phyloP scores from a whole-genome alignment of 495 filamentous ascomycete genomes.

The Podospora didyma region DNA sequence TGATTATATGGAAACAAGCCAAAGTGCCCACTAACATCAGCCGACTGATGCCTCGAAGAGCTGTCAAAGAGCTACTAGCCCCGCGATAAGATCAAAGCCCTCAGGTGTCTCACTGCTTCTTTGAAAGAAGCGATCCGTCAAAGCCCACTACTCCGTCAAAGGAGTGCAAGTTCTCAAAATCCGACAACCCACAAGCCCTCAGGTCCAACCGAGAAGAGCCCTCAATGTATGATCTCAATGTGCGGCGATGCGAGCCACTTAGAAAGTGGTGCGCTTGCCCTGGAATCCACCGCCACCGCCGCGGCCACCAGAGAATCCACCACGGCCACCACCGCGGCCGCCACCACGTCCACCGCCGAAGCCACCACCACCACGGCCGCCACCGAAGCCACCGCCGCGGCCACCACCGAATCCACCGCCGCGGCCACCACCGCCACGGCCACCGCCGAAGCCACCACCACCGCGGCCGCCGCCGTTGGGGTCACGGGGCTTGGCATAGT shows the following conservation, averaged over 20 bases:
- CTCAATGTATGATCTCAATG: conserved; percentile 33
- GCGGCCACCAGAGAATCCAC: conserved; percentile 39
- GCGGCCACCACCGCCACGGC: conserved; percentile 46
- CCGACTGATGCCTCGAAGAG: conserved; percentile 24
- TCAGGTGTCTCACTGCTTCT: conserved; percentile 46
- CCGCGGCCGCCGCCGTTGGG: conserved; percentile 51
- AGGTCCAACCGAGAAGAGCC: conserved; percentile 34
- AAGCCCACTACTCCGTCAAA: conserved; percentile 40
- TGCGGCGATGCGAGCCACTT: conserved; percentile 39
- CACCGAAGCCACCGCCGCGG: conserved; percentile 48
- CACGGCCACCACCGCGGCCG: conserved; percentile 28
- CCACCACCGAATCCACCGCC: conserved; percentile 52
- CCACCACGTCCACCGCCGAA: conserved; percentile 30
- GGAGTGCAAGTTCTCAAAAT: conserved; percentile 40
- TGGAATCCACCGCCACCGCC: conserved; percentile 63
- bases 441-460: conserved; percentile 41
- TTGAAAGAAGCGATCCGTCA: conserved; percentile 40
- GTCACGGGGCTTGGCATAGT: conserved; percentile 79
- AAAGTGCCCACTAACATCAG: conserved; percentile 15
- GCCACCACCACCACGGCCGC: conserved; percentile 49
- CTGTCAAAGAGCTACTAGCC: conserved; percentile 47
- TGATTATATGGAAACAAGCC: conserved; percentile 5
- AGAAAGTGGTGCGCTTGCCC: conserved; percentile 91
- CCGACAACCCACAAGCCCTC: conserved; percentile 50
- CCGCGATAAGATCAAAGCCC: conserved; percentile 38